These are phyloP conservation scores for Ascochyta rabiei DNA, from an alignment of 2,329 filamentous ascomycete genomes.

Conservation along the genomic window DNA sequence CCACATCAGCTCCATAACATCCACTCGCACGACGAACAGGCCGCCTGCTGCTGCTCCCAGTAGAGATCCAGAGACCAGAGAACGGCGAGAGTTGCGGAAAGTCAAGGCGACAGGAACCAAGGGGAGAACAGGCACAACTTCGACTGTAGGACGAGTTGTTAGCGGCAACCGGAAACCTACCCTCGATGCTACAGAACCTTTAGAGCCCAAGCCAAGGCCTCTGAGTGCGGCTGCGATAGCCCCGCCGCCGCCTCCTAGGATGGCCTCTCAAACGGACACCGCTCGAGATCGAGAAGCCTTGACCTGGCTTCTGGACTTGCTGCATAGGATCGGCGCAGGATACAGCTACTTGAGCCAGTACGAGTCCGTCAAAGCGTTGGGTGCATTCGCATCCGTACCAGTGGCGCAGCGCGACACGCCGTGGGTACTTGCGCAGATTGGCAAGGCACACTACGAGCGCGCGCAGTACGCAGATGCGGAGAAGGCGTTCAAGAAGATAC, in stretches of 20 bases:
- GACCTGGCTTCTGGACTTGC: constrained; percentile 76
- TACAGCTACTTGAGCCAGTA: constrained; percentile 81
- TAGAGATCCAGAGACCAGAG: constrained; percentile 60
- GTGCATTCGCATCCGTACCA: constrained; percentile 73
- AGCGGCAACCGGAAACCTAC: constrained; percentile 84
- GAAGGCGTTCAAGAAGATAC: constrained; percentile 80
- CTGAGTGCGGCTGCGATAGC: constrained; percentile 41
- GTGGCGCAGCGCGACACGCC: constrained; percentile 83
- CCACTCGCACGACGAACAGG: constrained; percentile 66
- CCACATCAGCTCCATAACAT: constrained; percentile 60
- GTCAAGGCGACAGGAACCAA: constrained; percentile 76
- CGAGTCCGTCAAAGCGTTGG: constrained; percentile 76
- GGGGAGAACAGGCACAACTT: constrained; percentile 66
- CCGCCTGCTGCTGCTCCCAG: constrained; percentile 66
- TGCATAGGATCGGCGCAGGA: constrained; percentile 80
- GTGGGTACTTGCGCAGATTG: constrained; percentile 91
- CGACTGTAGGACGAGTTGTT: constrained; percentile 82
- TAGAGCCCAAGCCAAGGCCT: constrained; percentile 63
- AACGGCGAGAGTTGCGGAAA: constrained; percentile 80
- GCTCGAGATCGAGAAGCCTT: constrained; percentile 76
- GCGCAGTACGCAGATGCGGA: constrained; percentile 85
- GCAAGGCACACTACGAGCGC: constrained; percentile 89
- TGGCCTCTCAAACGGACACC: constrained; percentile 59
- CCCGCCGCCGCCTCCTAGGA: constrained; percentile 38
- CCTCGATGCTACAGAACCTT: constrained; percentile 70